Percentiles rank a stretch among this genome's conserved stretches.
These are phyloP conservation scores for Phyllosticta citrichinensis DNA, from an alignment of 2,329 filamentous ascomycete species.

Conservation along the genomic window DNA sequence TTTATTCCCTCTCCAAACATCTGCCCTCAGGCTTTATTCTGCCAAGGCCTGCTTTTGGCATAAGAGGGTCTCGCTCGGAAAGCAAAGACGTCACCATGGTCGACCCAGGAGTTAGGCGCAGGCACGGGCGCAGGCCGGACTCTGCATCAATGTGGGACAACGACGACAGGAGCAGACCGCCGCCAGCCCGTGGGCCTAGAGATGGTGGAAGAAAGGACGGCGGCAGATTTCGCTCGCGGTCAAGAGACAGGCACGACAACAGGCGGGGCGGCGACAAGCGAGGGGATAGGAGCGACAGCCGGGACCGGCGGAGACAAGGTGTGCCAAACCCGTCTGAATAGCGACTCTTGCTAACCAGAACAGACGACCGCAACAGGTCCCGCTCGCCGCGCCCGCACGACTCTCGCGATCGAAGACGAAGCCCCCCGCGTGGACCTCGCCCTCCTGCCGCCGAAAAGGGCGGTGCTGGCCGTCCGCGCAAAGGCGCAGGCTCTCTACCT, in stretches of 20 bases:
- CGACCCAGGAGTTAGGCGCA: conserved; percentile 10
- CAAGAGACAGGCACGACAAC: conserved; percentile 11
- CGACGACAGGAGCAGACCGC: conserved; percentile 3
- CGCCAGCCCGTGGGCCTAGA: neutral
- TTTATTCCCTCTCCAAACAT: neutral
- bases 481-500: neutral
- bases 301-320: conserved; percentile 3
- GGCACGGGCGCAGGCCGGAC: conserved; percentile 7
- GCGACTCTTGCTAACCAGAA: neutral
- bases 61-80: neutral
- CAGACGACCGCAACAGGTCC: neutral
- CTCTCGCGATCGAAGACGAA: neutral
- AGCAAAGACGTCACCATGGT: conserved; percentile 5
- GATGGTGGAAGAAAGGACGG: conserved; percentile 3
- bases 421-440: conserved; percentile 5
- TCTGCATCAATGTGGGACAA: conserved; percentile 12
- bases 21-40: neutral
- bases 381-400: neutral
- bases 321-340: neutral
- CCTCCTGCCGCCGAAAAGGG: neutral
- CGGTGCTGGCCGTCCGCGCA: neutral
- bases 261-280: conserved; percentile 15
- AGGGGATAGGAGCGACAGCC: conserved; percentile 12
- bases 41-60: neutral
- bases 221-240: conserved; percentile 20